Percentiles rank a stretch among this genome's conserved stretches.
phyloP scores from a whole-genome alignment of 345 rosid species.

The Punica granatum region DNA sequence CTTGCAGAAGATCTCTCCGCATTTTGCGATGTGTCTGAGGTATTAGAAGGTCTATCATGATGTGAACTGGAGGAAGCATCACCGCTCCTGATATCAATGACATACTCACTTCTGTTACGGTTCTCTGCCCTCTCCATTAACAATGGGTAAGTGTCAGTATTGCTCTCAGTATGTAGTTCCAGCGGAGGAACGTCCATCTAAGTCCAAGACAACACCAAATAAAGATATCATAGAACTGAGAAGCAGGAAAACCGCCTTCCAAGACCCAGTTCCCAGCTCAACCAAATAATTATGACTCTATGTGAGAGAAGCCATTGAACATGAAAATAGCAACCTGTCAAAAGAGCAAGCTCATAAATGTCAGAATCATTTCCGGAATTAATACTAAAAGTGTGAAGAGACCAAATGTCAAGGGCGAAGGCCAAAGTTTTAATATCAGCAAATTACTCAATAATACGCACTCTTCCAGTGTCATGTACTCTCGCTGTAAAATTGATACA shows the following conservation, averaged over 20 bases:
- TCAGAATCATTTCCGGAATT: background rate
- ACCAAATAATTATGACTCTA: background rate
- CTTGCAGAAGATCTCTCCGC: conserved; percentile 45
- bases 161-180: conserved; percentile 39
- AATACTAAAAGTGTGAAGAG: background rate
- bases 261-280: conserved; percentile 1
- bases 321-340: background rate
- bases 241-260: conserved; percentile 12
- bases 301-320: background rate
- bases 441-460: background rate
- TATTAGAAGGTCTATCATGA: conserved; percentile 49
- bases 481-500: background rate
- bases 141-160: conserved; percentile 37
- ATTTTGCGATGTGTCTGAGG: conserved; percentile 36
- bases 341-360: background rate
- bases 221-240: conserved; percentile 39
- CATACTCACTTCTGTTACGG: conserved; percentile 40
- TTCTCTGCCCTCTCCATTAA: conserved; percentile 69
- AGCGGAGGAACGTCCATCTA: conserved; percentile 74
- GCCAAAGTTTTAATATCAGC: background rate
- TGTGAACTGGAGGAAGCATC: conserved; percentile 38
- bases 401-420: background rate
- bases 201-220: conserved; percentile 25
- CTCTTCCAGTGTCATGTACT: background rate
- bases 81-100: conserved; percentile 45